Conservation (phyloP, 495 filamentous ascomycete species). For the Aspergillus coremiiformis region DNA sequence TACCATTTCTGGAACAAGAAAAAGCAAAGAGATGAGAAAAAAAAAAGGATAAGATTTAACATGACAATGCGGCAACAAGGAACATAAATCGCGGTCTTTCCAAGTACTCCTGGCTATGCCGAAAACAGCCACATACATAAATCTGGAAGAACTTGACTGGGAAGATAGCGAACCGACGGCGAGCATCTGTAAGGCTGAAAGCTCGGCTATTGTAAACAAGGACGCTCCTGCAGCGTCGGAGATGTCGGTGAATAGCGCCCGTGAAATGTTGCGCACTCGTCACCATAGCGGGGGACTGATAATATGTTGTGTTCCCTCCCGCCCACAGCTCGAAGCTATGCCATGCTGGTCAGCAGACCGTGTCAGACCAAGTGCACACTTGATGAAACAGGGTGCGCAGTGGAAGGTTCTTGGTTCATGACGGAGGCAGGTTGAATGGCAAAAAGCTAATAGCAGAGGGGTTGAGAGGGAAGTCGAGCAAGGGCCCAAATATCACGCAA, state of each 20-base stretch:
- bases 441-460: constrained; percentile 1
- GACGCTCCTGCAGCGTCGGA: neutral
- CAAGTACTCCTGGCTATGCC: constrained; percentile 41
- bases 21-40: constrained; percentile 3
- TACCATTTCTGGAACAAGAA: constrained; percentile 9
- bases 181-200: constrained; percentile 4
- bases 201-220: constrained; percentile 1
- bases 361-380: neutral
- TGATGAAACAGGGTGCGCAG: neutral
- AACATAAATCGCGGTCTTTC: constrained; percentile 34
- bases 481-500: constrained; percentile 10
- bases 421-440: neutral
- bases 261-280: neutral
- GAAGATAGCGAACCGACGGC: neutral
- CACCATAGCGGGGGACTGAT: neutral
- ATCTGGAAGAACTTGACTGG: constrained; percentile 8
- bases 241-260: neutral
- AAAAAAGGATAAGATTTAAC: constrained; percentile 13
- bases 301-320: neutral
- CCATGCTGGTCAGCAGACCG: neutral
- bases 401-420: neutral
- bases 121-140: constrained; percentile 22
- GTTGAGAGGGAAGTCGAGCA: constrained; percentile 3
- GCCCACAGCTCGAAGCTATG: neutral
- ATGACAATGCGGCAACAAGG: constrained; percentile 20